These are phyloP conservation scores for Podospora comata DNA, from an alignment of 495 filamentous ascomycete genomes.

Conservation along the genomic window DNA sequence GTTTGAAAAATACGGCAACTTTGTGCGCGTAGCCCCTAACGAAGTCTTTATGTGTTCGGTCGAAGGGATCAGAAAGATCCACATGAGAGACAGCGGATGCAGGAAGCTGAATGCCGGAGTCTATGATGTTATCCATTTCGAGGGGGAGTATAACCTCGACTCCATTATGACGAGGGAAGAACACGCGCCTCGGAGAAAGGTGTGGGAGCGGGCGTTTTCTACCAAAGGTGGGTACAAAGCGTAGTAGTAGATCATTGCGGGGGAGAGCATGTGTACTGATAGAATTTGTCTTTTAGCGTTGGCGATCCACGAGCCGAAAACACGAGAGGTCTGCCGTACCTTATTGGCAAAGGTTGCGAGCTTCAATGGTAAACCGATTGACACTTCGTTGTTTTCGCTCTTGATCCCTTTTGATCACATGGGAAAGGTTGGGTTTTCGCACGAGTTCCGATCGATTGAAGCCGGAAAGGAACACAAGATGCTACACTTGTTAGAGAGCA, in stretches of 20 bases:
- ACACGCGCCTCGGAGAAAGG: slow-evolving; percentile 23
- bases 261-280: neutral
- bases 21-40: slow-evolving; percentile 35
- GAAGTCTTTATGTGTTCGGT: slow-evolving; percentile 19
- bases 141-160: slow-evolving; percentile 26
- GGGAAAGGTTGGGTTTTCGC: slow-evolving; percentile 23
- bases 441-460: slow-evolving; percentile 16
- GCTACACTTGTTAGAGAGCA: slow-evolving; percentile 23
- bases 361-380: slow-evolving; percentile 9
- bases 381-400: slow-evolving; percentile 23
- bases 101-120: slow-evolving; percentile 17
- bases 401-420: slow-evolving; percentile 28
- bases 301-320: slow-evolving; percentile 68
- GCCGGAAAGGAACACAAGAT: slow-evolving; percentile 19
- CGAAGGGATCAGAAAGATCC: slow-evolving; percentile 19
- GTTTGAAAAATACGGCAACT: slow-evolving; percentile 38
- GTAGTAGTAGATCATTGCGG: neutral
- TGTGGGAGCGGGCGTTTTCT: slow-evolving; percentile 25
- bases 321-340: slow-evolving; percentile 72
- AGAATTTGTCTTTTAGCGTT: slow-evolving; percentile 46
- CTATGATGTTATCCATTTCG: slow-evolving; percentile 19
- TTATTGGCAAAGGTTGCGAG: slow-evolving; percentile 31
- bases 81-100: slow-evolving; percentile 15
- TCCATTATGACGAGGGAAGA: slow-evolving; percentile 24
- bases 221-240: slow-evolving; percentile 13